These are phyloP conservation scores for Phytophthora cajani DNA, from an alignment of 352 stramenopile genomes.

Conservation along the genomic window DNA sequence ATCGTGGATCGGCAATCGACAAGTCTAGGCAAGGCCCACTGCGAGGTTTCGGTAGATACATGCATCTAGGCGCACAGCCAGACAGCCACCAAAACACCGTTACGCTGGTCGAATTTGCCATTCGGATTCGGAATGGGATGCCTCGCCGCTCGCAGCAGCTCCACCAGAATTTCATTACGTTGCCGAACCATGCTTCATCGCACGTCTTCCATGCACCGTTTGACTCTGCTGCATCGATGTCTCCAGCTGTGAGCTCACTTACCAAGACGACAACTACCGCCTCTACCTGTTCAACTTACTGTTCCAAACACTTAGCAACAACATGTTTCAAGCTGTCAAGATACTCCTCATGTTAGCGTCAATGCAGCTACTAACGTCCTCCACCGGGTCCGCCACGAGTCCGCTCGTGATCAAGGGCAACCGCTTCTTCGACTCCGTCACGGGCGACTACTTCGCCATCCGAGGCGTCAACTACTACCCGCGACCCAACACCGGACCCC, in stretches of 20 bases:
- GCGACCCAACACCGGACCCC: conserved; percentile 70
- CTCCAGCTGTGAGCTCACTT: not conserved
- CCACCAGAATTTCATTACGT: not conserved
- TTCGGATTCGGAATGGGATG: not conserved
- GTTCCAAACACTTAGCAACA: not conserved
- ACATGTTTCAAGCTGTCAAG: not conserved
- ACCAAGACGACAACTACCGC: not conserved
- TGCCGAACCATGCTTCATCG: not conserved
- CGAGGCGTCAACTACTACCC: conserved; percentile 89
- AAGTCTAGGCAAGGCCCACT: not conserved
- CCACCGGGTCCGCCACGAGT: not conserved
- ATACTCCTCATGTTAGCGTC: not conserved
- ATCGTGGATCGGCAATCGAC: no score
- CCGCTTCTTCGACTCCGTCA: conserved; percentile 80
- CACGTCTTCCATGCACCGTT: not conserved
- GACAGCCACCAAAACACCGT: not conserved
- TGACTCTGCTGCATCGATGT: not conserved
- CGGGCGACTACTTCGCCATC: conserved; percentile 73
- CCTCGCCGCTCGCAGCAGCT: not conserved
- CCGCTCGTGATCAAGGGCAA: conserved; percentile 52
- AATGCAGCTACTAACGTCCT: not conserved
- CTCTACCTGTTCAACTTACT: not conserved
- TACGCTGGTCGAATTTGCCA: not conserved
- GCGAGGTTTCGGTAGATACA: not conserved
- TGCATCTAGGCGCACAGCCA: not conserved